phyloP scores from a whole-genome alignment of 2,329 filamentous ascomycete genomes.

The Pseudogymnoascus sp. region DNA sequence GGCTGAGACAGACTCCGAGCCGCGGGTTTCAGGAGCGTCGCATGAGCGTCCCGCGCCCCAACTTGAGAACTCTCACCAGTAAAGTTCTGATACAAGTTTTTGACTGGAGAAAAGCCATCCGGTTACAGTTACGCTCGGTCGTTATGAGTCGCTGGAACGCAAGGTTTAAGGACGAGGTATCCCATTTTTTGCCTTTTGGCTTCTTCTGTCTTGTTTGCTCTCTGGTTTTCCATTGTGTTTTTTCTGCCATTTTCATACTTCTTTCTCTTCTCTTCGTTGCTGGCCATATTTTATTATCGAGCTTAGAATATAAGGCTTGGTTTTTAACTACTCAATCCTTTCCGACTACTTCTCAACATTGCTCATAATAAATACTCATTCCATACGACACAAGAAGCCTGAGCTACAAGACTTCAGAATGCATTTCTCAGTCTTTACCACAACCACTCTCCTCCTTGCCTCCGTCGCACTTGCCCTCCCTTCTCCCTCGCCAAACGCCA shows the following conservation, averaged over 20 bases:
- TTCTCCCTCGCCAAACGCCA: not conserved
- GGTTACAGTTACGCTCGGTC: not conserved
- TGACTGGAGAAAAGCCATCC: not conserved
- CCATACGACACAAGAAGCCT: not conserved
- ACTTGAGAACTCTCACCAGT: not conserved
- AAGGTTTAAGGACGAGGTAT: not conserved
- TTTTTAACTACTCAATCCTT: not conserved
- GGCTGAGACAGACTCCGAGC: not conserved
- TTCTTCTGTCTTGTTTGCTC: constrained; percentile 1
- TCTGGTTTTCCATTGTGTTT: not conserved
- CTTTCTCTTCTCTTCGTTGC: constrained; percentile 12
- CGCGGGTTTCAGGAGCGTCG: not conserved
- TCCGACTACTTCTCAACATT: not conserved
- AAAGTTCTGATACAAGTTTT: not conserved
- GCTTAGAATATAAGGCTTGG: not conserved
- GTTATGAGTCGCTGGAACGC: not conserved
- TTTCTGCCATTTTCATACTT: not conserved
- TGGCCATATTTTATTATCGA: constrained; percentile 13
- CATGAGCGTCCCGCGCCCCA: not conserved
- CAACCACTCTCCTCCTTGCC: constrained; percentile 6
- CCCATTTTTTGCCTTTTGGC: not conserved
- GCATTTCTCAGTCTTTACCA: constrained; percentile 2
- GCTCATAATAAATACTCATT: not conserved
- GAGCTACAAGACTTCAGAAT: not conserved
- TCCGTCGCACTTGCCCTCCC: not conserved